Evolutionary conservation across 805 yeast genomes (phyloP), one percentile per base, ranked within the genome.

Genomic region (Metschnikowia anglica): DNA sequence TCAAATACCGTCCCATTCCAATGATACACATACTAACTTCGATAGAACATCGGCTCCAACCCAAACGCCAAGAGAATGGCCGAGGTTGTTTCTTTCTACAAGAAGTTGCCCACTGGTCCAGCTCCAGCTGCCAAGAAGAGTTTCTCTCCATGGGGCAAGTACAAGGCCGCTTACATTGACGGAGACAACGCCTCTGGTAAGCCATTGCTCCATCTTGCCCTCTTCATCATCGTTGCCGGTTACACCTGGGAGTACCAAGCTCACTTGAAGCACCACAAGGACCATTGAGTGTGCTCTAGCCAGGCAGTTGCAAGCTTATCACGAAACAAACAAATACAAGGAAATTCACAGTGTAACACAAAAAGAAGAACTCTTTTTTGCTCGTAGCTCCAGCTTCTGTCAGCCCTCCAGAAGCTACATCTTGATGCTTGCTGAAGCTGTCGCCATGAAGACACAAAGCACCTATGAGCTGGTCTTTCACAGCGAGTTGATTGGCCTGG

Each of bases 51-150:
- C 56, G 96, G 96, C 47, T 79, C 95, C 49, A 88, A 89, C 74
- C 97, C 97, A 62, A 85, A 91, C 60, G 98, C 98, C 59, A 88
- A 88, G 80, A 88, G 96, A 75, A 88, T 93, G 84, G 84, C 88
- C 55, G 86, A 87, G 68, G 96, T 91, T 60, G 97, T 91, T 60
- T 77, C 87, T 53, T 90, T 93, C 81, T 91, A 91, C 85, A 87
- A 91, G 76, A 83, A 88, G 58, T 81, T 91, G 60, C 99, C 99
- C 65, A 90, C 88, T 66, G 98, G 98, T 41, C 73, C 84, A 47
- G 95, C 95, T 48, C 82, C 91, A 54, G 81, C 81, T 56, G 70
- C 80, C 53, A 78, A 82, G 70, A 80, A 88, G 60, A 66, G 74
- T 47, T 68, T 76, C 53, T 81, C 85, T 50, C 78, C 85, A 54